Evolutionary conservation across 2,329 filamentous ascomycete genomes (phyloP), one percentile per base, ranked within the genome.

Genomic region (Penicillium sp.): DNA sequence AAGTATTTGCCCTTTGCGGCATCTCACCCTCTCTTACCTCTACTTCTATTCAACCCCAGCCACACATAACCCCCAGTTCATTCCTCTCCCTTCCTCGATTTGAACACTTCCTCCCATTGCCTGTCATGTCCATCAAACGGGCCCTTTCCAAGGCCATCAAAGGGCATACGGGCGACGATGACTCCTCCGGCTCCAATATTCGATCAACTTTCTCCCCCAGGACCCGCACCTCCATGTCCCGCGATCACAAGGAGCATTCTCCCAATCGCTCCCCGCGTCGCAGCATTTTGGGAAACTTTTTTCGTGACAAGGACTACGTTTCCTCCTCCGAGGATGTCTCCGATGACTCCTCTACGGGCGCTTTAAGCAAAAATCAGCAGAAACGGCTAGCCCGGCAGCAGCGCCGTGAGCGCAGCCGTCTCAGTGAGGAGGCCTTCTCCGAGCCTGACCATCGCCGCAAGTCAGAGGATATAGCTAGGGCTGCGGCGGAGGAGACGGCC

Each of bases 401-500:
- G 50, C 67, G 69, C 24, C 65, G 66, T 42, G 63, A 65, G 29
- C 65, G 63, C 8, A 68, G 65, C 27, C 68, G 71, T 7, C 60
- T 72, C 37, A 74, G 69, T 49, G 68, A 71, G 47, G 71, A 74
- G 47, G 63, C 66, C n/a, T 63, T 65, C 37, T 68, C 68, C 16
- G 67, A 70, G 35, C 68, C 67, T 10, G 68, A 71, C 43, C 67
- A 65, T 43, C 65, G 62, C 41, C 66, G 65, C 42, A 64, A 70
- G 52, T 66, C 74, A 61, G 62, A 73, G 69, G 63, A 75, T 67
- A 51, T 66, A 13, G 56, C 55, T 9, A 65, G 72, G 65, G 78
- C 80, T 0, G 64, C 65, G 9, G 69, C 70, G 20, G 75, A 79
- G 44, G 76, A 84, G 63, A 80, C 80, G 0, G 67, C 75, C 2